Percentiles rank a stretch among this genome's conserved stretches.
phyloP scores from a whole-genome alignment of 192 early-diverging fungal genomes.

The Podila verticillata region DNA sequence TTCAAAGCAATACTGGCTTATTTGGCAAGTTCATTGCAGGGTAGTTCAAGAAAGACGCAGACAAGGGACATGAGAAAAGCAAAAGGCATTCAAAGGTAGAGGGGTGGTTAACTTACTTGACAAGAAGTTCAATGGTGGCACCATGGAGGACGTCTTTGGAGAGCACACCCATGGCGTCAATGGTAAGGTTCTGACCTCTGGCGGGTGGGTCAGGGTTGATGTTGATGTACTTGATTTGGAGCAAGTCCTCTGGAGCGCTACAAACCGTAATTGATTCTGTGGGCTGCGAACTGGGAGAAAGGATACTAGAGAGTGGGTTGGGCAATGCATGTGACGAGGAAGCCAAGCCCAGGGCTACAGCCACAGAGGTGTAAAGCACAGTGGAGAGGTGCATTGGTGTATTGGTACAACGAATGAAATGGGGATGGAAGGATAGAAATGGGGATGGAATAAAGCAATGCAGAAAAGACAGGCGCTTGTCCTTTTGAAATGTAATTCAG shows the following conservation, averaged over 20 bases:
- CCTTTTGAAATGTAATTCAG: not conserved
- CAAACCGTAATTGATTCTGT: constrained; percentile 34
- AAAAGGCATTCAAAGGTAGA: not conserved
- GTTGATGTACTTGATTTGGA: constrained; percentile 52
- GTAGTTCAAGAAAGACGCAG: no score
- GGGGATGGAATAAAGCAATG: not conserved
- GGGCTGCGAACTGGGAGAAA: not conserved
- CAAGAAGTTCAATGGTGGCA: constrained; percentile 52
- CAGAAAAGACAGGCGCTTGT: not conserved
- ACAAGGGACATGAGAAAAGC: not conserved
- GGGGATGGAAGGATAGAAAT: not conserved
- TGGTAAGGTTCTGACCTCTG: constrained; percentile 53
- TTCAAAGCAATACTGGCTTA: no score
- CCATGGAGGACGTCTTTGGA: constrained; percentile 53
- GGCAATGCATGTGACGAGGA: not conserved
- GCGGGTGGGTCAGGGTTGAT: constrained; percentile 61
- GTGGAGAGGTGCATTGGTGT: constrained; percentile 26
- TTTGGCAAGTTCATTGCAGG: no score
- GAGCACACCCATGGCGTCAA: constrained; percentile 58
- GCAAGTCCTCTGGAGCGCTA: constrained; percentile 15
- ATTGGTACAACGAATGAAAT: not conserved
- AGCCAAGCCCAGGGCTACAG: constrained; percentile 21
- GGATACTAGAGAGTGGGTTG: constrained; percentile 1
- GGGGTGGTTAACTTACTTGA: constrained; percentile 47
- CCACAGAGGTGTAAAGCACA: constrained; percentile 17